These are phyloP conservation scores for Daldinia decipiens DNA, from an alignment of 495 filamentous ascomycete genomes.

Conservation along the genomic window DNA sequence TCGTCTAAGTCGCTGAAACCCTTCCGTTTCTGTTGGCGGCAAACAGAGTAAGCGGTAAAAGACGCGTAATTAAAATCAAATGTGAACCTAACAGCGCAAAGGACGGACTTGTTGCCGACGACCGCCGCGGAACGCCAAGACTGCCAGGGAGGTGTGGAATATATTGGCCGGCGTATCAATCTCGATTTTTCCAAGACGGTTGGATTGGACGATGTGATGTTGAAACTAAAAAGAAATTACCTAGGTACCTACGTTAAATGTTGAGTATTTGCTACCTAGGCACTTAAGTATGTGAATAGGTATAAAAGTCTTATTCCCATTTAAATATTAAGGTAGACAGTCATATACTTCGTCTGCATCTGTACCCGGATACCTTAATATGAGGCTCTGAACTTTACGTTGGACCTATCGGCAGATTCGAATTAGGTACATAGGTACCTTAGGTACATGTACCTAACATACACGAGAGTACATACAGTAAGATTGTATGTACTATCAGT, in stretches of 20 bases:
- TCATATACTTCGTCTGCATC: not conserved
- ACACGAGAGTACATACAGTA: slow-evolving; percentile 6
- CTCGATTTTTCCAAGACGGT: slow-evolving; percentile 33
- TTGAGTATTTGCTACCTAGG: not conserved
- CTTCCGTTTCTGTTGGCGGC: slow-evolving; percentile 28
- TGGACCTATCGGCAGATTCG: slow-evolving; percentile 4
- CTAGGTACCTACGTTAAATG: not conserved
- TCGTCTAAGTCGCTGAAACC: slow-evolving; percentile 23
- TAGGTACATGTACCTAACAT: too few species aligned
- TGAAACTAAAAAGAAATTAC: not conserved
- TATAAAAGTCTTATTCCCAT: not conserved
- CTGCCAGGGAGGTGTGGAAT: slow-evolving; percentile 39
- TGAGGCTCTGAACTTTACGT: slow-evolving; percentile 10
- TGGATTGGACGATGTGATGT: slow-evolving; percentile 23
- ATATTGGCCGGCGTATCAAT: slow-evolving; percentile 43
- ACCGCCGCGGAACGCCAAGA: slow-evolving; percentile 37
- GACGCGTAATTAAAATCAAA: slow-evolving; percentile 39
- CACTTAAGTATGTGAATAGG: not conserved
- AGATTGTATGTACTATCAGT: too few species aligned
- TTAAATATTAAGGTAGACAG: not conserved
- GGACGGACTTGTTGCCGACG: slow-evolving; percentile 35
- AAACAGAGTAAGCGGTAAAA: slow-evolving; percentile 42
- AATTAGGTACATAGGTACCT: too few species aligned
- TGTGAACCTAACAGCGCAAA: slow-evolving; percentile 25
- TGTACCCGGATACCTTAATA: not conserved